Percentiles rank a stretch among this genome's conserved stretches.
Evolutionary conservation across 176 grass and related monocot genomes (phyloP).

Genomic region (Ensete glaucum): DNA sequence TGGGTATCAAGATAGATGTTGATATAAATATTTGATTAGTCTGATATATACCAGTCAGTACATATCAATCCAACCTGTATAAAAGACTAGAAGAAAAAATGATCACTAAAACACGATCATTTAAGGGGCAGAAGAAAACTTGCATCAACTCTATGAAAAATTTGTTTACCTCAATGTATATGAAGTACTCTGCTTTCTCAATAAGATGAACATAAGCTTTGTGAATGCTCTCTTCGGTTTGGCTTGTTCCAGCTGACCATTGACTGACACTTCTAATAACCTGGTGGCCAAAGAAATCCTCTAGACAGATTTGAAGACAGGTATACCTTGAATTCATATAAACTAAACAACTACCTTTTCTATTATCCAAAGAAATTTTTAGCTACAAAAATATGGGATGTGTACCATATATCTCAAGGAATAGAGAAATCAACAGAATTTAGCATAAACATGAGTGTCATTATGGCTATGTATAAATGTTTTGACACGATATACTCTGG

Average conservation of each 20-base stretch:
- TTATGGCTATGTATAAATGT: not conserved
- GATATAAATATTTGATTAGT: too few species aligned
- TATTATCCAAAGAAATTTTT: not conserved
- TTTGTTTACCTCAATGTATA: slow-evolving; percentile 50
- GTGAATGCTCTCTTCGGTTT: slow-evolving; percentile 89
- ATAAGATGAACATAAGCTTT: slow-evolving; percentile 69
- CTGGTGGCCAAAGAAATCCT: slow-evolving; percentile 18
- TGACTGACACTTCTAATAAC: slow-evolving; percentile 68
- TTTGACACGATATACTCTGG: not conserved
- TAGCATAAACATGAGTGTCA: too few species aligned
- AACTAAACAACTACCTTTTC: not conserved
- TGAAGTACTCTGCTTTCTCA: slow-evolving; percentile 68
- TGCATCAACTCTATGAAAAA: slow-evolving; percentile 7
- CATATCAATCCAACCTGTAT: too few species aligned
- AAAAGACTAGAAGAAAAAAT: not conserved
- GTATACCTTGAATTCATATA: not conserved
- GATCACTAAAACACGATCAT: not conserved
- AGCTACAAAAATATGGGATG: too few species aligned
- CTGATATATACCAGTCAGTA: too few species aligned
- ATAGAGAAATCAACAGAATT: too few species aligned
- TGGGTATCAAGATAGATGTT: too few species aligned
- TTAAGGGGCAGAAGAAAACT: not conserved
- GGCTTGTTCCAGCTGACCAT: slow-evolving; percentile 69
- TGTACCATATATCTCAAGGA: too few species aligned
- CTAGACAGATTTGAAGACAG: not conserved